Conservation (phyloP, 2,329 filamentous ascomycete species). For the Aspergillus sp. region DNA sequence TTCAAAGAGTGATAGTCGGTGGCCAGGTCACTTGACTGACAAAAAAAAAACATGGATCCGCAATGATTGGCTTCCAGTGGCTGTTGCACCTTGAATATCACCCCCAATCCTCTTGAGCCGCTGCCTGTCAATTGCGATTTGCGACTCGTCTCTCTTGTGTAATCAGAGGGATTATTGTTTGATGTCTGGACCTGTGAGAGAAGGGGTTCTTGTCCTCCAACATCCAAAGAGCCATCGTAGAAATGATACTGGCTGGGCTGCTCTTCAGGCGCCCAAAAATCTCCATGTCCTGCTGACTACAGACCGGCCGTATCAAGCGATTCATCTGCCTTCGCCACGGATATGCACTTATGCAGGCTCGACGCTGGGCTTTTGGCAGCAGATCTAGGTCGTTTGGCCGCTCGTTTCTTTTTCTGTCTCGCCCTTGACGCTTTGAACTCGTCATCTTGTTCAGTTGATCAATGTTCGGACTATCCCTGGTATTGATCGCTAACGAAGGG, state of each 20-base stretch:
- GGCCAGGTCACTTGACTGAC: slow-evolving; percentile 24
- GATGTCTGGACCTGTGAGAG: too few relatives aligned
- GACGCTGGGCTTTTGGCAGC: slow-evolving; percentile 2
- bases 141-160: background rate
- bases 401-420: background rate
- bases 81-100: slow-evolving; percentile 16
- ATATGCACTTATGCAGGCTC: slow-evolving; percentile 5
- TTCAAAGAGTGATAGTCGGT: slow-evolving; percentile 2
- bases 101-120: slow-evolving; percentile 9
- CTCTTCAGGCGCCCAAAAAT: slow-evolving; percentile 2
- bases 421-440: background rate
- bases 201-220: too few relatives aligned
- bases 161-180: slow-evolving; percentile 1
- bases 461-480: background rate
- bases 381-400: background rate
- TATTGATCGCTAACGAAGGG: background rate
- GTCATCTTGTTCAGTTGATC: background rate
- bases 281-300: slow-evolving; percentile 29
- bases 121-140: slow-evolving; percentile 1
- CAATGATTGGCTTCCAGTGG: slow-evolving; percentile 18
- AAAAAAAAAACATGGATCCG: slow-evolving; percentile 18
- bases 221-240: background rate
- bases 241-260: background rate
- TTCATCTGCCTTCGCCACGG: slow-evolving; percentile 34
- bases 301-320: slow-evolving; percentile 15